Base-by-base conservation (phyloP, 495 filamentous ascomycete genomes). In the Penicillium desertorum region DNA sequence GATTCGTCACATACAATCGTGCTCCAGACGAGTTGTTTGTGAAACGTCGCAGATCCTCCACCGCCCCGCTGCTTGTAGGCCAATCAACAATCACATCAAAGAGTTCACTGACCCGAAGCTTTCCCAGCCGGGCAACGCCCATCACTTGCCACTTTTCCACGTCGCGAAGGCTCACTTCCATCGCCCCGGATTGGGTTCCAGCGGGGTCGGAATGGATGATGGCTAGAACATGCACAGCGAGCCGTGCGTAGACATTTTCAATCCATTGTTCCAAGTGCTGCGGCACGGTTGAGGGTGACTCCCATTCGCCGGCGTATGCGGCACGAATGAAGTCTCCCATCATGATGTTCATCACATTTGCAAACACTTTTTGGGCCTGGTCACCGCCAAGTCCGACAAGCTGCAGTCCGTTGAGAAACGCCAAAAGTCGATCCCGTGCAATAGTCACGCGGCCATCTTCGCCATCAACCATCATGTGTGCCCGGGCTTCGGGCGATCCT, bases 71-170 rank as follows among this genome's bases (percentile, higher is more conserved):
- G 58, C 87, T 91, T 9, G 71, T 71, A 27, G 91, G 89, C 94
- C 94, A 97, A 22, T 86, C 83, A 36, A 92, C 81, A 44, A 96
- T 85, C 51, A 96, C 89, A 59, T 96, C 88, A 61, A 97, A 98
- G 6, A 98, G 76, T 65, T 96, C 90, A 3, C 83, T 78, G 11
- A 88, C 90, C 30, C 93, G 86, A 23, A 94, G 80, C 41, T 83
- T 81, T 4, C 91, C 92, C n/a, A 96, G 78, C 23, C 89, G 82
- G 6, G 86, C 83, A 55, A 93, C 75, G 14, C 85, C 89, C 60
- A 93, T 89, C 30, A 89, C 86, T 60, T 90, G 90, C 85, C 90
- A 96, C 63, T 84, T 86, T 70, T 86, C 82, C 61, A 91, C 77
- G 64, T 93, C 81, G 9, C 74, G 63, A 67, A 83, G 76, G 44